A percentile compares a stretch with the other conserved stretches of the same genome.
Evolutionary conservation across 352 stramenopile genomes (phyloP).

Genomic region (Lagenidium sp.): DNA sequence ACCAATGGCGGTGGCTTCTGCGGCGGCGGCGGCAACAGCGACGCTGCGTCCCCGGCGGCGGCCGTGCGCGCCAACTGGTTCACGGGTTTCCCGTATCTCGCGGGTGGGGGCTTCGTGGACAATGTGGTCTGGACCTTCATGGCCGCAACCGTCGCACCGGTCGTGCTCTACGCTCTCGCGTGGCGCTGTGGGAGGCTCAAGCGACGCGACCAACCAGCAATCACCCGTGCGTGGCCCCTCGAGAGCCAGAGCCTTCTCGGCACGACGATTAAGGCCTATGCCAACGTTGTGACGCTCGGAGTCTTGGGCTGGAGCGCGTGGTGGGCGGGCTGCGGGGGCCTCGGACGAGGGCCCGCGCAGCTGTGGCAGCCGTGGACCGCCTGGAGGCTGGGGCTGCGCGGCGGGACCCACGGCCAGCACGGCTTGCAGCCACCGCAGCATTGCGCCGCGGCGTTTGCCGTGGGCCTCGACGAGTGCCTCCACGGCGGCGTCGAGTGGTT

Average conservation of each 20-base stretch:
- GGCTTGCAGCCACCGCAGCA: constrained; percentile 1
- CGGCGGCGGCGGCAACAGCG: neutral
- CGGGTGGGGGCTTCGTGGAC: constrained; percentile 18
- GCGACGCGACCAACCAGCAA: neutral
- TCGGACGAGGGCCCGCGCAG: too few species aligned
- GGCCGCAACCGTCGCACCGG: constrained; percentile 21
- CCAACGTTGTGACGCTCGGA: constrained; percentile 11
- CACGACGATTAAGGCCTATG: constrained; percentile 13
- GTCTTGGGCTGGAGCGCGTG: constrained; percentile 3
- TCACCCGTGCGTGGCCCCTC: constrained; percentile 17
- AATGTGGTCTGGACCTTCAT: constrained; percentile 54
- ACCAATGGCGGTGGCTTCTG: neutral
- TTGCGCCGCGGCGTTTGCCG: constrained; percentile 2
- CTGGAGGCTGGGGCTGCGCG: too few species aligned
- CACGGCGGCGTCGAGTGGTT: too few species aligned
- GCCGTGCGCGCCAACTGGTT: too few species aligned
- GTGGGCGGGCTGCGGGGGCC: constrained; percentile 4
- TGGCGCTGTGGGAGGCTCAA: neutral
- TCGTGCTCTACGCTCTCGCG: constrained; percentile 31
- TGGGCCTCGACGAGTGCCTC: too few species aligned
- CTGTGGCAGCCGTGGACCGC: too few species aligned
- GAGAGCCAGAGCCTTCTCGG: constrained; percentile 8
- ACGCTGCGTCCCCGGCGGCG: neutral
- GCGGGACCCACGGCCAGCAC: too few species aligned
- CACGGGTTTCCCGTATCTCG: constrained; percentile 7